phyloP scores from a whole-genome alignment of 176 grass and related monocot species.

The Rhynchospora pubera region DNA sequence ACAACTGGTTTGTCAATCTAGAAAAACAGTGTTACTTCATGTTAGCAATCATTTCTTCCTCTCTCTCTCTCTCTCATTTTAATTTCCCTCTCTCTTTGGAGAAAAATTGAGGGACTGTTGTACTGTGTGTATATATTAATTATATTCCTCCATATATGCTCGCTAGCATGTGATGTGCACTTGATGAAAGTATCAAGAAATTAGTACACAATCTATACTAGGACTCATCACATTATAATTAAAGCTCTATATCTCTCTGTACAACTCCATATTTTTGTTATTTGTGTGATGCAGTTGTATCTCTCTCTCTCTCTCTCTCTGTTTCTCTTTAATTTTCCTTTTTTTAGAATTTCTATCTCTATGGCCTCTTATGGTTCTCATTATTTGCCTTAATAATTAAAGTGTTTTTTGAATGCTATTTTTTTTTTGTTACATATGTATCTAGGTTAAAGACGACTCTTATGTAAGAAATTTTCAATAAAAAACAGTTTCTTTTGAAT shows the following conservation, averaged over 20 bases:
- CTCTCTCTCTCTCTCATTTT: neutral
- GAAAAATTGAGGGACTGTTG: neutral
- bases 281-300: conserved; percentile 2
- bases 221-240: neutral
- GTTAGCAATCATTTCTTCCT: conserved; percentile 19
- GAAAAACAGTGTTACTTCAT: conserved; percentile 1
- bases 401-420: neutral
- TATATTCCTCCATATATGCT: conserved; percentile 13
- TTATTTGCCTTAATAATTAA: neutral
- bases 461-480: neutral
- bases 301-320: neutral
- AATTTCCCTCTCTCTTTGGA: neutral
- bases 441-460: neutral
- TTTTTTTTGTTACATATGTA: neutral
- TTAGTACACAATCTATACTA: conserved; percentile 13
- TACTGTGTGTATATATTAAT: neutral
- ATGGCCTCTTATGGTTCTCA: neutral
- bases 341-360: neutral
- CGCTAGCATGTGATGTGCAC: conserved; percentile 18
- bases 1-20: conserved; percentile 7
- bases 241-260: neutral
- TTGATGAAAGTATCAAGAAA: conserved; percentile 16
- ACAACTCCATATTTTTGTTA: neutral
- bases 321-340: neutral
- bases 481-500: neutral